phyloP scores from a whole-genome alignment of 2,329 filamentous ascomycete species.

The Alternaria novae-zelandiae region DNA sequence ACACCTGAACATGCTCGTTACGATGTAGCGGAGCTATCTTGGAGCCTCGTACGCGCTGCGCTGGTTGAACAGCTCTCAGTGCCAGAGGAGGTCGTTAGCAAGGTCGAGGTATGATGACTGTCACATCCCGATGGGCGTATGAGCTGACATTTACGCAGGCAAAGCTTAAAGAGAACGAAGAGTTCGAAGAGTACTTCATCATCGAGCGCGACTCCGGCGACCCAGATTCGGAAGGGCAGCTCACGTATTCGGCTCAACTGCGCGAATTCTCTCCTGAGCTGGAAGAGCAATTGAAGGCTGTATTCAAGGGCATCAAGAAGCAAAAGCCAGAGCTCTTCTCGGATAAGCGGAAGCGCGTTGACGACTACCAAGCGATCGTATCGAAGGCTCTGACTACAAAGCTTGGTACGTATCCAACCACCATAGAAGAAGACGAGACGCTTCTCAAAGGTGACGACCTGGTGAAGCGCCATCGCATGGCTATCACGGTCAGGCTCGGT shows the following conservation, averaged over 20 bases:
- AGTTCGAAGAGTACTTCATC: constrained; percentile 26
- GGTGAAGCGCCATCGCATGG: constrained; percentile 25
- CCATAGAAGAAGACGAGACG: constrained; percentile 17
- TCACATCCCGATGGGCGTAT: fast-evolving
- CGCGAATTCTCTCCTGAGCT: constrained; percentile 22
- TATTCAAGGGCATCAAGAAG: constrained; percentile 24
- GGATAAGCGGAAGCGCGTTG: constrained; percentile 22
- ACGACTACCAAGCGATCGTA: constrained; percentile 12
- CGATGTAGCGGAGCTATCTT: constrained; percentile 26
- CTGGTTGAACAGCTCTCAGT: constrained; percentile 10
- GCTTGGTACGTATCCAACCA: constrained; percentile 21
- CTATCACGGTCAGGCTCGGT: constrained; percentile 25
- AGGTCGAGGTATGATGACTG: background rate
- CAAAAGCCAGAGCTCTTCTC: background rate
- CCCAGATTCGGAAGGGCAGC: constrained; percentile 24
- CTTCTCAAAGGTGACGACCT: constrained; percentile 11
- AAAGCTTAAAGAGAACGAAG: constrained; percentile 7
- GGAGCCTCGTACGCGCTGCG: constrained; percentile 17
- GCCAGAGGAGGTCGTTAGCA: background rate
- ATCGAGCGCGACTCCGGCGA: constrained; percentile 33
- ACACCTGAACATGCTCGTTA: constrained; percentile 29
- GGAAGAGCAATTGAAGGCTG: constrained; percentile 23
- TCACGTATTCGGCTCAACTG: constrained; percentile 14
- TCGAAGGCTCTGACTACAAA: constrained; percentile 16
- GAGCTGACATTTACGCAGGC: background rate